Percentiles rank a stretch among this genome's conserved stretches.
phyloP scores from a whole-genome alignment of 331 rosid species.

The Spiraea crenata region DNA sequence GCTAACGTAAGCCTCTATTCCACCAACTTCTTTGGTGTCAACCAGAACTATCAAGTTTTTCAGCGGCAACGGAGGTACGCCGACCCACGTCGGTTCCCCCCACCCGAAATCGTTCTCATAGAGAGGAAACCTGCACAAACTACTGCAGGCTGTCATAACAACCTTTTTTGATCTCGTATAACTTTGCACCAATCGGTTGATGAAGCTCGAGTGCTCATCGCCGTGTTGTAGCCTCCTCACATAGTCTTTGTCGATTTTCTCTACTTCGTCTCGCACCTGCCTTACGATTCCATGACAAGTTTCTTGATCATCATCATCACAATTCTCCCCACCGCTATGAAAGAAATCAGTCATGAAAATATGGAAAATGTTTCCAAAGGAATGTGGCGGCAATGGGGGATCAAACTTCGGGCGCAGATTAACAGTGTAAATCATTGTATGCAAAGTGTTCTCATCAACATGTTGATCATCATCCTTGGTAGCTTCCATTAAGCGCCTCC shows the following conservation, averaged over 20 bases:
- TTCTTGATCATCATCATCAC: neutral
- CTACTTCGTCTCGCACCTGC: conserved; percentile 14
- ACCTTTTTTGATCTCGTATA: neutral
- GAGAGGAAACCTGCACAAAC: conserved; percentile 24
- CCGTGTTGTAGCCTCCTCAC: neutral
- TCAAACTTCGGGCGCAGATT: conserved; percentile 10
- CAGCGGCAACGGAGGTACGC: conserved; percentile 4
- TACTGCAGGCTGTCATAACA: conserved; percentile 1
- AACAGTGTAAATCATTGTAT: neutral
- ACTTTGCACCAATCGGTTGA: neutral
- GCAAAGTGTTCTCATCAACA: neutral
- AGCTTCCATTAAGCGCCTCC: conserved; percentile 11
- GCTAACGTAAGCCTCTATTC: conserved; percentile 25
- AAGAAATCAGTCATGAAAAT: neutral
- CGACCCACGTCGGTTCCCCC: conserved; percentile 24
- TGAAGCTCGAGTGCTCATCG: neutral
- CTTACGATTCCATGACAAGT: neutral
- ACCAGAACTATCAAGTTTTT: conserved; percentile 1
- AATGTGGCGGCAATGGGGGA: conserved; percentile 14
- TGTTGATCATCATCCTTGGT: neutral
- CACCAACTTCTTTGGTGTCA: conserved; percentile 21
- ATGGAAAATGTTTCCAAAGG: conserved; percentile 11
- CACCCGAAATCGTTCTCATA: conserved; percentile 22
- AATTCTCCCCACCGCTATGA: neutral
- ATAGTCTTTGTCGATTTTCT: conserved; percentile 1